Evolutionary conservation across 306 rosid genomes (phyloP).

Genomic region (Pueraria montana): DNA sequence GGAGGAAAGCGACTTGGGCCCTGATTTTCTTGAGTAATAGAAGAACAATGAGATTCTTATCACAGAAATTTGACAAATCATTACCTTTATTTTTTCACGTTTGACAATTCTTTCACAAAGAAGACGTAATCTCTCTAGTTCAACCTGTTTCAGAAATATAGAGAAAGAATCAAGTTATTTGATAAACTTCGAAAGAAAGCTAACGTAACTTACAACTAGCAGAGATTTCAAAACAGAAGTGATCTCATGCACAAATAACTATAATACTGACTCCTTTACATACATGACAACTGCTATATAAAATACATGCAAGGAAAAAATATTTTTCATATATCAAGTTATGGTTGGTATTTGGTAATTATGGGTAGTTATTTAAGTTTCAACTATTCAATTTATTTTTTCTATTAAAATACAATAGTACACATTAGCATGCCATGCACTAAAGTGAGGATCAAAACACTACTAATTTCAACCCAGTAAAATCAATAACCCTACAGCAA

Average conservation of each 20-base stretch:
- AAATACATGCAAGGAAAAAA: conserved; percentile 5
- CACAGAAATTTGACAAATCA: not conserved
- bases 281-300: conserved; percentile 13
- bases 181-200: not conserved
- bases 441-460: too few species aligned
- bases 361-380: not conserved
- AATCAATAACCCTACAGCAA: not conserved
- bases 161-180: conserved; percentile 26
- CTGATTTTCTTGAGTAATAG: not conserved
- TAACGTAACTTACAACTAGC: not conserved
- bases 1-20: not conserved
- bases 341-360: not conserved
- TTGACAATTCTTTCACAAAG: conserved; percentile 95
- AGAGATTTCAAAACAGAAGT: not conserved
- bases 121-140: conserved; percentile 92
- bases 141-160: conserved; percentile 76
- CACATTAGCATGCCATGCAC: too few species aligned
- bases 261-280: conserved; percentile 2
- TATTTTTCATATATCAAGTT: not conserved
- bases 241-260: too few species aligned
- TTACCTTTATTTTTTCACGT: conserved; percentile 96
- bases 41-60: conserved; percentile 3
- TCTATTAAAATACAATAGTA: not conserved
- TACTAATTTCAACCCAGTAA: not conserved
- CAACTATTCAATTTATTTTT: not conserved